Conservation (phyloP, 257 asterid genomes). For the Rehmannia glutinosa region DNA sequence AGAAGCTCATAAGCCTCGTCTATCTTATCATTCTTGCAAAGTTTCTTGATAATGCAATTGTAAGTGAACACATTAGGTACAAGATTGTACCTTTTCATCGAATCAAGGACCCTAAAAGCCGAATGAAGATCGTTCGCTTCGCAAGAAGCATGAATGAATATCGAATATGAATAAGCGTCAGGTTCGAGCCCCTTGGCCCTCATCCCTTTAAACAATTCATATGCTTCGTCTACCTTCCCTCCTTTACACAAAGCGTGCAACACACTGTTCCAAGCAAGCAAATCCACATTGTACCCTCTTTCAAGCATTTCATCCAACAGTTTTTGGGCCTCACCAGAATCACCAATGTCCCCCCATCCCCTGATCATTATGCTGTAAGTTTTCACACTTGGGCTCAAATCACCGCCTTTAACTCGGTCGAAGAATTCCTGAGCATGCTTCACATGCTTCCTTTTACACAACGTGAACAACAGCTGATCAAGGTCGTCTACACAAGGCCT, state of each 20-base stretch:
- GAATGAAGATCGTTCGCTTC: conserved; percentile 54
- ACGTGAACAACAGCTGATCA: conserved; percentile 53
- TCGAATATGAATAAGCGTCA: conserved; percentile 74
- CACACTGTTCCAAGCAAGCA: conserved; percentile 71
- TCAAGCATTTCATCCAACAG: conserved; percentile 78
- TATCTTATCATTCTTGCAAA: no score
- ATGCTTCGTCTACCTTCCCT: conserved; percentile 65
- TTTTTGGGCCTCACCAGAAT: conserved; percentile 45
- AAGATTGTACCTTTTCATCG: conserved; percentile 61
- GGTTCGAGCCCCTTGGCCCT: conserved; percentile 55
- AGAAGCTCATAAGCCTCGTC: conserved; percentile 73
- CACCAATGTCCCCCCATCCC: conserved; percentile 89
- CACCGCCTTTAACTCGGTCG: conserved; percentile 38
- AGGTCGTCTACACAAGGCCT: conserved; percentile 55
- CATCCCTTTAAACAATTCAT: conserved; percentile 45
- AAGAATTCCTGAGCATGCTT: conserved; percentile 65
- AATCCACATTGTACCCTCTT: conserved; percentile 49
- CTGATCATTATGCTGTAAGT: conserved; percentile 71
- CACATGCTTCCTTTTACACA: conserved; percentile 68
- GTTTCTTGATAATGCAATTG: no score
- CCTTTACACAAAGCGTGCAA: conserved; percentile 72
- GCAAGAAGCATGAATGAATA: conserved; percentile 61
- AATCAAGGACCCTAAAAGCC: conserved; percentile 59
- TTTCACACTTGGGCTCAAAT: conserved; percentile 42
- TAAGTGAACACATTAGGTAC: no score